Conservation (phyloP, 768 basidiomycete genomes). For the Holtermannia corniformis region DNA sequence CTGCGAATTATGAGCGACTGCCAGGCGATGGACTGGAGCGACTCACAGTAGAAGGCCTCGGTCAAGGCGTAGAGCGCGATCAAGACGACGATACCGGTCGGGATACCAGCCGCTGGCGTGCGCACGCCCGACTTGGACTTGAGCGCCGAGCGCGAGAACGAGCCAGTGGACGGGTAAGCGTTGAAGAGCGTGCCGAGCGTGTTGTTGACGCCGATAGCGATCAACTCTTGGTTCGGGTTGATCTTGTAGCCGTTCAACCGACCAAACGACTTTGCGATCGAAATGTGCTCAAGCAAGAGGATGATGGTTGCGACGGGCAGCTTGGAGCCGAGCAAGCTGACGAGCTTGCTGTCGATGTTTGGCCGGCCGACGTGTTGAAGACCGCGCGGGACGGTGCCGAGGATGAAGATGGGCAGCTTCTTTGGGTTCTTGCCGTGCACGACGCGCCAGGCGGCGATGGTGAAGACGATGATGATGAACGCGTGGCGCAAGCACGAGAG, state of each 20-base stretch:
- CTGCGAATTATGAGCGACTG: slow-evolving; percentile 9
- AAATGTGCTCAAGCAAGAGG: slow-evolving; percentile 87
- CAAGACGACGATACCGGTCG: slow-evolving; percentile 77
- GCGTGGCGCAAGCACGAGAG: slow-evolving; percentile 43
- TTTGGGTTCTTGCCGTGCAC: slow-evolving; percentile 50
- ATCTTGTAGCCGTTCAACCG: slow-evolving; percentile 86
- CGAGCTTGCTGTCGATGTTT: slow-evolving; percentile 47
- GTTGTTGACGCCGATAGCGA: slow-evolving; percentile 96
- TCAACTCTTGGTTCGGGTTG: slow-evolving; percentile 80
- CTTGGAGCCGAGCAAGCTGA: slow-evolving; percentile 61
- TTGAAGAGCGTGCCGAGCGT: slow-evolving; percentile 78
- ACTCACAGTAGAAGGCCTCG: slow-evolving; percentile 73
- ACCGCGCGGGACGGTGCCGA: slow-evolving; percentile 74
- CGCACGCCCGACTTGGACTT: slow-evolving; percentile 96
- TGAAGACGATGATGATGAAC: slow-evolving; percentile 59
- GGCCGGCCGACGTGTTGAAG: slow-evolving; percentile 48
- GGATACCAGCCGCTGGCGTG: slow-evolving; percentile 79
- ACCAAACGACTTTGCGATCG: slow-evolving; percentile 91
- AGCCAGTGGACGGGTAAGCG: slow-evolving; percentile 94
- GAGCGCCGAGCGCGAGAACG: slow-evolving; percentile 95
- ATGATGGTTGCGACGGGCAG: slow-evolving; percentile 47
- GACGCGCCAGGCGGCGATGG: slow-evolving; percentile 78
- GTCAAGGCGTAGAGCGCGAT: slow-evolving; percentile 92
- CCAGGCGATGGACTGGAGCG: neutral
- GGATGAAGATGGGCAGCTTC: slow-evolving; percentile 73